These are phyloP conservation scores for Penicillium hesseltinei DNA, from an alignment of 2,329 filamentous ascomycete genomes.

Conservation along the genomic window DNA sequence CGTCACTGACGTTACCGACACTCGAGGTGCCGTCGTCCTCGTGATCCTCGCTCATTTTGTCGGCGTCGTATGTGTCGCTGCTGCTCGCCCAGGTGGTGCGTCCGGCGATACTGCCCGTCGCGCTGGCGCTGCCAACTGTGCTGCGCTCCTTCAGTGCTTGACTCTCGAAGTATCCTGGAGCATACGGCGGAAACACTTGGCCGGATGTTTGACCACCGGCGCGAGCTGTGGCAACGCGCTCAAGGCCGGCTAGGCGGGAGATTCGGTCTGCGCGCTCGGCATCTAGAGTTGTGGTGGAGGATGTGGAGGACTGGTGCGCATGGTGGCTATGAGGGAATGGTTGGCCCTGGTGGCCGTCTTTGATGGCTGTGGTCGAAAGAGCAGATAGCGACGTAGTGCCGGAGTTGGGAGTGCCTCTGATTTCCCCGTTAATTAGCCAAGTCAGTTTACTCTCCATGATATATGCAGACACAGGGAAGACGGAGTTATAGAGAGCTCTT, in stretches of 20 bases:
- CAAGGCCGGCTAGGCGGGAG: conserved; percentile 87
- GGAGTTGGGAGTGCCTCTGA: conserved; percentile 86
- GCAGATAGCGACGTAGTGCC: conserved; percentile 88
- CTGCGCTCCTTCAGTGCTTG: conserved; percentile 74
- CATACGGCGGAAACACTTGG: conserved; percentile 40
- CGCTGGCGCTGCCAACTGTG: conserved; percentile 87
- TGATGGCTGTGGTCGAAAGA: conserved; percentile 90
- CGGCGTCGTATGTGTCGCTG: conserved; percentile 57
- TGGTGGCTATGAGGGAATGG: conserved; percentile 60
- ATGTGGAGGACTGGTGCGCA: conserved; percentile 53
- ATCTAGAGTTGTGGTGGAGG: conserved; percentile 73
- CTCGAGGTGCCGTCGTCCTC: conserved; percentile 62
- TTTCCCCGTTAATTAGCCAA: conserved; percentile 10
- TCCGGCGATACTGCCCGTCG: conserved; percentile 69
- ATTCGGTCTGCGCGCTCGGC: conserved; percentile 94
- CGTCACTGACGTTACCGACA: conserved; percentile 79
- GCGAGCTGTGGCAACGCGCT: conserved; percentile 77
- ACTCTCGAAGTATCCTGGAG: conserved; percentile 77
- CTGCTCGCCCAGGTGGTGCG: conserved; percentile 67
- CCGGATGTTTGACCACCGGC: conserved; percentile 41
- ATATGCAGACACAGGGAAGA: conserved; percentile 8
- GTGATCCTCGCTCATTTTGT: conserved; percentile 64
- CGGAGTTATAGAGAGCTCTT: conserved; percentile 43
- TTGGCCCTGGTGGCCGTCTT: conserved; percentile 88
- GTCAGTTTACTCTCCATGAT: conserved; percentile 16